These are phyloP conservation scores for Cucurbita pepo DNA, from an alignment of 306 rosid species.

Conservation along the genomic window DNA sequence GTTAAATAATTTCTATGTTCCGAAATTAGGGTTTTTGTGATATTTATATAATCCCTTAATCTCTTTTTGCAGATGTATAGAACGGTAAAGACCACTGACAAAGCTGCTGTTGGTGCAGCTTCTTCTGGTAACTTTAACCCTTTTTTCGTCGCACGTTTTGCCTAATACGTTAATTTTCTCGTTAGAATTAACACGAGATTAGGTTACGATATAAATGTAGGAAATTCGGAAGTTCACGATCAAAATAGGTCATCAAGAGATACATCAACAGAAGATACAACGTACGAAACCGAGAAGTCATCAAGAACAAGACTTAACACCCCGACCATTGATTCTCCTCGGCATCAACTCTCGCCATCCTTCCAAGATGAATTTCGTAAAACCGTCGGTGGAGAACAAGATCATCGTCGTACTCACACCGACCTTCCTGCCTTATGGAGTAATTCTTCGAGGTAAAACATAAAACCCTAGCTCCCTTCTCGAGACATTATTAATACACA, in stretches of 20 bases:
- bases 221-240: constrained; percentile 65
- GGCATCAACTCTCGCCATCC: too few species aligned
- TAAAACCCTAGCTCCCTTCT: too few species aligned
- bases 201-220: constrained; percentile 6
- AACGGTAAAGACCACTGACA: constrained; percentile 89
- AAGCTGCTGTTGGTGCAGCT: constrained; percentile 38
- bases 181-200: background rate
- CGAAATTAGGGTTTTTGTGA: too few species aligned
- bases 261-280: constrained; percentile 52
- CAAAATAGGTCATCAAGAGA: constrained; percentile 81
- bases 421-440: constrained; percentile 63
- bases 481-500: background rate
- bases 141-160: background rate
- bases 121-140: constrained; percentile 46
- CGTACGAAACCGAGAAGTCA: constrained; percentile 48
- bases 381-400: background rate
- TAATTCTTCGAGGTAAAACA: constrained; percentile 66
- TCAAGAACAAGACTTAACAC: constrained; percentile 5
- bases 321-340: background rate
- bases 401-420: constrained; percentile 13
- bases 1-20: too few species aligned
- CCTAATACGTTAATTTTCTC: too few species aligned
- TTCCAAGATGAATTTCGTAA: constrained; percentile 11
- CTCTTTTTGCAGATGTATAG: constrained; percentile 67
- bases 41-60: background rate